phyloP scores from a whole-genome alignment of 2,329 filamentous ascomycete genomes.

The Aspergillus ibericus region DNA sequence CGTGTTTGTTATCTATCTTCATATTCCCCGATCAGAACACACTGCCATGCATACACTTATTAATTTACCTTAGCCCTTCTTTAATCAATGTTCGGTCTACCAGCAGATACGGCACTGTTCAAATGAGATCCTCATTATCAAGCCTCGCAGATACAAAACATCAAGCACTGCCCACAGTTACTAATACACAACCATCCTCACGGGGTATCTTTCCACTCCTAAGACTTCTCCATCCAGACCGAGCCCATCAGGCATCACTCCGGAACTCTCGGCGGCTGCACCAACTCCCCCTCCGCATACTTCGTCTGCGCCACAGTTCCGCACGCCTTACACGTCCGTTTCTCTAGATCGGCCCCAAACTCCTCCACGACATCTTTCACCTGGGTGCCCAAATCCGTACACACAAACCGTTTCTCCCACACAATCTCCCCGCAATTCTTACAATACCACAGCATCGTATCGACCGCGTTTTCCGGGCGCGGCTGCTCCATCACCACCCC shows the following conservation, averaged over 20 bases:
- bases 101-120: no score
- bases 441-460: slow-evolving; percentile 92
- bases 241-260: slow-evolving; percentile 25
- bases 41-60: not conserved
- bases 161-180: no score
- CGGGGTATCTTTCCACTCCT: not conserved
- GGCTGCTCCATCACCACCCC: slow-evolving; percentile 89
- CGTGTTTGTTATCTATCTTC: not conserved
- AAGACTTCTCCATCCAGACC: no score
- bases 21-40: not conserved
- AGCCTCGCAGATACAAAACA: no score
- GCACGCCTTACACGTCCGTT: slow-evolving; percentile 75
- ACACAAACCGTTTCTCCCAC: slow-evolving; percentile 83
- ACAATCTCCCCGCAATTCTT: slow-evolving; percentile 68
- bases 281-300: slow-evolving; percentile 43
- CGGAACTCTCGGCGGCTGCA: slow-evolving; percentile 43
- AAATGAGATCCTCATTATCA: no score
- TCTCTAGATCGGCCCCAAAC: slow-evolving; percentile 69
- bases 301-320: slow-evolving; percentile 67
- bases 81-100: no score
- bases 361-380: slow-evolving; percentile 86
- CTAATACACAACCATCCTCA: not conserved
- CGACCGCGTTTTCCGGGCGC: slow-evolving; percentile 67
- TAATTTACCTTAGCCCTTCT: not conserved
- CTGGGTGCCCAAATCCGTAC: slow-evolving; percentile 87